Evolutionary conservation across 2,329 filamentous ascomycete genomes (phyloP).

Genomic region (Ophiostoma novo-ulmi): DNA sequence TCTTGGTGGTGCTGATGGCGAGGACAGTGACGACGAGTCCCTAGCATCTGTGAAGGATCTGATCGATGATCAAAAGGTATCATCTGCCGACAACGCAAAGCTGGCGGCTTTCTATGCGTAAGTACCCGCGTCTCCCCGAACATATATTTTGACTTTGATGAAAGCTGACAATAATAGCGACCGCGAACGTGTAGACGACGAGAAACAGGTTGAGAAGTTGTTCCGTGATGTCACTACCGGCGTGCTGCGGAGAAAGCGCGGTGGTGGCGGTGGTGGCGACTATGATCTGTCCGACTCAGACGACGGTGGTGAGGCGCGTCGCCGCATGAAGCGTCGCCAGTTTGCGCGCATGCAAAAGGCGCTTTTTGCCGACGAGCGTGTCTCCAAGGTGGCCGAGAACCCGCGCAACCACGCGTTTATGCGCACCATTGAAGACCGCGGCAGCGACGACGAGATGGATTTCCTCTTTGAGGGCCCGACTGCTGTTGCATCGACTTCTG

Average conservation of each 20-base stretch:
- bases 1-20: conserved; percentile 81
- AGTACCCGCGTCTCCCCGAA: conserved; percentile 39
- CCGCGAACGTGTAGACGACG: conserved; percentile 71
- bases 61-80: conserved; percentile 76
- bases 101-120: conserved; percentile 86
- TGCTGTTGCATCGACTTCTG: background rate
- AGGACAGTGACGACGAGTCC: conserved; percentile 73
- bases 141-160: background rate
- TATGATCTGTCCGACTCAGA: conserved; percentile 87
- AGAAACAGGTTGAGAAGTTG: conserved; percentile 83
- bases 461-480: conserved; percentile 50
- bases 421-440: conserved; percentile 78
- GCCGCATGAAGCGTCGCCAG: conserved; percentile 77
- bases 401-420: conserved; percentile 88
- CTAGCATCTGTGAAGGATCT: conserved; percentile 71
- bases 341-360: conserved; percentile 90
- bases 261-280: conserved; percentile 64
- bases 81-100: conserved; percentile 70
- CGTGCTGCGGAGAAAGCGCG: conserved; percentile 75
- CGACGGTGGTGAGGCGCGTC: conserved; percentile 71
- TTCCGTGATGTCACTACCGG: conserved; percentile 91
- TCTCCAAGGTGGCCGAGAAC: conserved; percentile 84
- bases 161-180: conserved; percentile 49
- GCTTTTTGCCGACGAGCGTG: conserved; percentile 78
- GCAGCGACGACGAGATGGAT: conserved; percentile 69